Evolutionary conservation across 2,329 filamentous ascomycete species (phyloP), one percentile per base, ranked within the genome.

Genomic region (Colletotrichum simmondsii): DNA sequence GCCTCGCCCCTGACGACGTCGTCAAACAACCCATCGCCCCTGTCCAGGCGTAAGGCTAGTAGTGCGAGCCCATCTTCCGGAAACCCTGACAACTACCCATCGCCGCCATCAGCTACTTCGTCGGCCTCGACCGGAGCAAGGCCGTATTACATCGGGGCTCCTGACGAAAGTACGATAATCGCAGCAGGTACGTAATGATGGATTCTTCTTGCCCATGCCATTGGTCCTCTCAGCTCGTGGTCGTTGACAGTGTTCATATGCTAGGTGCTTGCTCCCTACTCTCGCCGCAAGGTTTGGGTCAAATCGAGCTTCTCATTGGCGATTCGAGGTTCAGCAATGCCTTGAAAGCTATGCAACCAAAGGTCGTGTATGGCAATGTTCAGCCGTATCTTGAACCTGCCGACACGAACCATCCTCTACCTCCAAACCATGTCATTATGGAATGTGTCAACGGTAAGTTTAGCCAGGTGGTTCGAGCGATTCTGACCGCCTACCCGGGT

Each of bases 1-100:
- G 37, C 58, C 19, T 70, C 60, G 6, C 67, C 67, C 19, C 11
- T 52, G 19, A 46, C 53, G 12, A 59, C 58, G 24, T 84, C 80
- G 35, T 78, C 80, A 14, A 52, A 52, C 11, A 35, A 56, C 6
- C 66, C 64, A 16, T 70, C 70, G 19, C 70, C 70, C 53, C 26
- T 70, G 22, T 60, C 60, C 19, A 61, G 70, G 35, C 70, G 60
- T 8, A 72, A 72, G 28, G 66, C 70, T 2, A 70, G 66, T 19
- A 70, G 66, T 32, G 26, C 66, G 10, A 72, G 70, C 28, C 70
- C 66, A 22, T 65, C 66, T 16, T 56, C 70, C 26, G 70, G 32
- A 22, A 65, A 72, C 46, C 53, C 60, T 22, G 70, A 72, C 60
- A 56, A 60, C 24, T 52, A 65, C 16, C 56, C 70, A 14, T 70